A percentile compares a stretch with the other conserved stretches of the same genome.
Conservation (phyloP, 441 rosid species). For the Bruguiera hainesii region DNA sequence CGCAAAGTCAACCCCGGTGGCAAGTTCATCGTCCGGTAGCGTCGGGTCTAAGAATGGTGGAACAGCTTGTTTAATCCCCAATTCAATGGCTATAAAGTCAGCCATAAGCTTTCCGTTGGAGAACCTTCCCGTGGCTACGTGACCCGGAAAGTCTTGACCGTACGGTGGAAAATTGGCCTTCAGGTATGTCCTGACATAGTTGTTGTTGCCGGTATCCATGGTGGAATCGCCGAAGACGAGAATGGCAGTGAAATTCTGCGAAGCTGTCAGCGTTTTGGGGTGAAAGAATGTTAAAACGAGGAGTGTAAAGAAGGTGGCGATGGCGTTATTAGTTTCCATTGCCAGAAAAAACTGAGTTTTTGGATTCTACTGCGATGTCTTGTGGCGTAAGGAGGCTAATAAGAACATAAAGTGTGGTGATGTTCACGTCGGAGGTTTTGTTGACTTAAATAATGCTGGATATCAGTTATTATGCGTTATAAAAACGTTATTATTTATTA, state of each 20-base stretch:
- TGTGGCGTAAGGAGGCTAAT: no score
- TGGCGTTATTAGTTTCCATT: neutral
- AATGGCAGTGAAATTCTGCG: constrained; percentile 7
- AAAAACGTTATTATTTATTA: no score
- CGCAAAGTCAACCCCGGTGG: constrained; percentile 51
- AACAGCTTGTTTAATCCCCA: constrained; percentile 39
- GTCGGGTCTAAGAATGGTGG: constrained; percentile 53
- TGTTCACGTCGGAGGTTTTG: no score
- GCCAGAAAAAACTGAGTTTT: no score
- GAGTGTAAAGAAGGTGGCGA: neutral
- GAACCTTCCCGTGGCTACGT: constrained; percentile 35
- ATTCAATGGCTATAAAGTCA: constrained; percentile 38
- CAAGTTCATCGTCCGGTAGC: constrained; percentile 36
- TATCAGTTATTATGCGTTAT: no score
- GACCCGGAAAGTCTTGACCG: constrained; percentile 31
- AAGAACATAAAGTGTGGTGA: no score
- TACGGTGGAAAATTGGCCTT: constrained; percentile 29
- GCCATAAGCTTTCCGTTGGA: constrained; percentile 39
- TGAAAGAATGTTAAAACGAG: neutral
- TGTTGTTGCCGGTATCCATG: constrained; percentile 35
- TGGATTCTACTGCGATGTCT: no score
- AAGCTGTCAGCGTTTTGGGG: neutral
- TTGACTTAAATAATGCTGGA: no score
- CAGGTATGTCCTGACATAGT: constrained; percentile 17
- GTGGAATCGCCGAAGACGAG: constrained; percentile 35